Evolutionary conservation across 1,139 yeast species (phyloP), one percentile per base, ranked within the genome.

Genomic region (Yamadazyma triangularis): DNA sequence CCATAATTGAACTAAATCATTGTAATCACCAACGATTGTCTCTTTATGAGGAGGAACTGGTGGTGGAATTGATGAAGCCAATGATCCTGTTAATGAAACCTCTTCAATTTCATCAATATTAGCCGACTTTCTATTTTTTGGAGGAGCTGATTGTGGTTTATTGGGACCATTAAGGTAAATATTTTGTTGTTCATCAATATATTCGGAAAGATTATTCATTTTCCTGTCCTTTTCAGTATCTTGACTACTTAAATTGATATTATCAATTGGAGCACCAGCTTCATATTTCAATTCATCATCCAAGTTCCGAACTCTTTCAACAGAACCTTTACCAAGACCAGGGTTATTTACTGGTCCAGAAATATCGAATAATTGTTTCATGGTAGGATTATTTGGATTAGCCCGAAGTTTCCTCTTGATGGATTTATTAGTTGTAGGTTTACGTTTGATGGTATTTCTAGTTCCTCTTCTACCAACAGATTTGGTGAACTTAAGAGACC

Each of bases 1-100:
- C 74, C 74, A 68, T n/a, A 59, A 44, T 13, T 50, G 54, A 4
- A 49, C 42, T 18, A 59, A 31, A 23, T 51, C 50, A 10, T 32
- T 24, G 21, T 40, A 43, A 28, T 31, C 39, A 14, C 37, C 41
- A 11, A 36, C 25, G 2, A 36, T 24, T 1, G 40, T 32, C 27
- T 35, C 33, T n/a, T 37, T 46, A 21, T 52, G 54, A 13, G 56
- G 48, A 4, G 55, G 58, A 8, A 51, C 56, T 2, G 60, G 54
- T 5, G 59, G 60, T 4, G 64, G 54, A 6, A 29, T 29, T 25
- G 38, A 32, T 8, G 47, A 43, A 24, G 29, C 34, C 20, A 18
- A 7, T 9, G 53, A 43, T 29, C 48, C 54, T 32, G 56, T 51
- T 22, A 47, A 47, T 8, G 48, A 47, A 2, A 45, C 28, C 22